Base-by-base conservation (phyloP, 345 rosid species). In the Eucalyptus shirleyi region DNA sequence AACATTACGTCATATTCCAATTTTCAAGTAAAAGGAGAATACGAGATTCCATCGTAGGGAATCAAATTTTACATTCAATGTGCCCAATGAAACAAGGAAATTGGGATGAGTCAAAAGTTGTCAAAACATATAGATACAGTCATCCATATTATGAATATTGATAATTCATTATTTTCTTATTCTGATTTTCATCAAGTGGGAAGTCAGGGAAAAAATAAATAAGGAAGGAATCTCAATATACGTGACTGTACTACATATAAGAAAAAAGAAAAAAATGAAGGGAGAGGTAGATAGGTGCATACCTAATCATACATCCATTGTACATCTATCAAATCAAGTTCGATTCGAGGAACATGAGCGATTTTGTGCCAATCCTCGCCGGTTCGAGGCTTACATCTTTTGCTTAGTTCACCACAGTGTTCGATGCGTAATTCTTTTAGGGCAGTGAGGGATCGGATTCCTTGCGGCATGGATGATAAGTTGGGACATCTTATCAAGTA, bases 261-360 rank as follows among this genome's bases (percentile, higher is more conserved):
- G 0, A 5, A 59, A 1, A 21, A 59, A 59, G 65, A 12, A 56
- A 10, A 8, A 21, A 55, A 55, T 55, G 24, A 55, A 55, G 60
- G 28, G 59, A 55, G 59, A 55, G 10, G 60, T 9, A 59, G 65
- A 59, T 59, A 4, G 13, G 6, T 5, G 30, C 13, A 12, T 24
- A 24, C 65, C 65, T 59, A 59, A 5, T 59, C 30, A 56, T 24
- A 5, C 13, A 9, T 24, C 7, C n/a, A 10, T 24, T 59, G 65
- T 9, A 59, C 30, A 10, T 5, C 0, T 10, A 0, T 10, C 28
- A 0, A 2, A 24, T 5, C 30, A 59, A 59, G 30, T 24, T 1
- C 1, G 47, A 44, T 44, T 9, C 47, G 47, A 44, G 47, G 47
- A 44, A 44, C 1, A 9, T 44, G 47, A 9, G 3, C 10, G 0